These are phyloP conservation scores for Pseudozyma sp. DNA, from an alignment of 1,284 basidiomycete species.

Conservation along the genomic window DNA sequence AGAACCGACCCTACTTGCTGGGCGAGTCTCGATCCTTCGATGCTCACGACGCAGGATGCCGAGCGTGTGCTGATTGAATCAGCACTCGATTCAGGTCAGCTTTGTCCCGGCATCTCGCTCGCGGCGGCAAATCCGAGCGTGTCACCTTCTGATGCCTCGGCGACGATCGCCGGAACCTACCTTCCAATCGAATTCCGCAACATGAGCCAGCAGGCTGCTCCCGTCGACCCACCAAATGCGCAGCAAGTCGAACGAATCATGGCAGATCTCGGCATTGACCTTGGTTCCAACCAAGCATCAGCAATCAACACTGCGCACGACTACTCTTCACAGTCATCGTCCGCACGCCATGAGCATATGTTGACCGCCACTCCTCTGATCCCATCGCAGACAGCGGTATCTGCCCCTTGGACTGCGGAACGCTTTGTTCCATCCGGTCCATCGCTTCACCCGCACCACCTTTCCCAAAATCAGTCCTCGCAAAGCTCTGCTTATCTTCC, in stretches of 20 bases:
- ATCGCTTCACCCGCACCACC: constrained; percentile 5
- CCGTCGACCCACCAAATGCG: constrained; percentile 17
- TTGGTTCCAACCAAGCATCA: constrained; percentile 10
- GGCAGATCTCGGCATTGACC: constrained; percentile 31
- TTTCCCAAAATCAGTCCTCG: constrained; percentile 27
- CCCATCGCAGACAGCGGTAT: constrained; percentile 19
- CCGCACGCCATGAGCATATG: neutral
- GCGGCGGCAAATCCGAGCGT: neutral
- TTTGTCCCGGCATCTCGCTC: neutral
- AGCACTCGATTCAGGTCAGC: neutral
- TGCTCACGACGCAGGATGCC: constrained; percentile 16
- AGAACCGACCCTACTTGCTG: constrained; percentile 4
- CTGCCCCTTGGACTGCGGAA: constrained; percentile 15
- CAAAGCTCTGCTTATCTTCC: constrained; percentile 36
- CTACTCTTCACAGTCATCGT: constrained; percentile 3
- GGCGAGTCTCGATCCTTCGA: constrained; percentile 21
- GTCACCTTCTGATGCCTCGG: constrained; percentile 12
- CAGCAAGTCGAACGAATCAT: constrained; percentile 35
- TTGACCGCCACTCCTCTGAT: constrained; percentile 12
- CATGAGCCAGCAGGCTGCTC: constrained; percentile 17
- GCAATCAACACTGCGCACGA: constrained; percentile 4
- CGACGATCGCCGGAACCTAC: constrained; percentile 14
- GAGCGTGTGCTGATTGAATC: constrained; percentile 31
- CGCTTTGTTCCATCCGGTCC: constrained; percentile 9
- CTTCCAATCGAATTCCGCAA: constrained; percentile 23